phyloP scores from a whole-genome alignment of 2,329 filamentous ascomycete species.

The Tolypocladium sp. region DNA sequence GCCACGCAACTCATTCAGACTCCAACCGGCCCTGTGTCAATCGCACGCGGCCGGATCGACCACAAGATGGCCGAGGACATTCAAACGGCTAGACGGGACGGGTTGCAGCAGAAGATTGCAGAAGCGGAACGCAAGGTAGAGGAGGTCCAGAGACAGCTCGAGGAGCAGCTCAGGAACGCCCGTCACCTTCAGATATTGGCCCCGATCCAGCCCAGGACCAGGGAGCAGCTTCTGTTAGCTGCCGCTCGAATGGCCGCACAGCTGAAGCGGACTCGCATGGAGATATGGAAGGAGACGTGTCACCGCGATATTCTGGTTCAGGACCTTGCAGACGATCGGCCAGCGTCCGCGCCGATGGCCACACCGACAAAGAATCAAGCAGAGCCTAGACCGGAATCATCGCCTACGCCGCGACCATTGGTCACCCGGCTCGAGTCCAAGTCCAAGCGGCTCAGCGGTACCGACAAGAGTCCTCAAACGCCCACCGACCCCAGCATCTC shows the following conservation, averaged over 20 bases:
- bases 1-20: slow-evolving; percentile 55
- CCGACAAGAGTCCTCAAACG: slow-evolving; percentile 16
- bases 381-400: slow-evolving; percentile 12
- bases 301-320: slow-evolving; percentile 80
- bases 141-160: slow-evolving; percentile 65
- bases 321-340: slow-evolving; percentile 71
- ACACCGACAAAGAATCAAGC: slow-evolving; percentile 15
- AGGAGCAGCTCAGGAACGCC: slow-evolving; percentile 77
- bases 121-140: slow-evolving; percentile 76
- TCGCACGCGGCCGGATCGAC: slow-evolving; percentile 66
- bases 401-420: slow-evolving; percentile 14
- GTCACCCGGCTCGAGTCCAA: slow-evolving; percentile 17
- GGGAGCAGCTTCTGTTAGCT: slow-evolving; percentile 77
- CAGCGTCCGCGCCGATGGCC: slow-evolving; percentile 6
- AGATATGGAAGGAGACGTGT: slow-evolving; percentile 86
- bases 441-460: slow-evolving; percentile 13
- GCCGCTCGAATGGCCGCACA: slow-evolving; percentile 80
- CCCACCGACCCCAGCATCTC: slow-evolving; percentile 14
- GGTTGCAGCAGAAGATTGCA: slow-evolving; percentile 74
- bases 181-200: slow-evolving; percentile 83
- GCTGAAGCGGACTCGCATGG: slow-evolving; percentile 86
- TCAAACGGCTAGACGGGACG: slow-evolving; percentile 67
- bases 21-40: slow-evolving; percentile 62
- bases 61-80: slow-evolving; percentile 81
- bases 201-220: slow-evolving; percentile 81